Base-by-base conservation (phyloP, 352 stramenopile species). In the Phytopythium boreale region DNA sequence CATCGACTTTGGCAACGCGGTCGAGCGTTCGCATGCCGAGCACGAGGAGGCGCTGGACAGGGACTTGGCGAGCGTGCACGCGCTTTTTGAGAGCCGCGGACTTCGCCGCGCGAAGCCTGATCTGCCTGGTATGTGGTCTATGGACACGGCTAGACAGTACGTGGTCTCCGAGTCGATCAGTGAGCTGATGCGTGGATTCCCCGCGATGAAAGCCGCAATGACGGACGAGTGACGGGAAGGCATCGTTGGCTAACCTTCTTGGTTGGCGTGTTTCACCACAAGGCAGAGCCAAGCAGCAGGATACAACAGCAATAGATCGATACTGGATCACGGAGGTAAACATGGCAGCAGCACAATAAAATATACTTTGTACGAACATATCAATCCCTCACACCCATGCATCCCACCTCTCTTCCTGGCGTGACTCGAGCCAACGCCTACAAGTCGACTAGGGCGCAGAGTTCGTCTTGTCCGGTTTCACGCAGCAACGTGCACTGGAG, bases 1-100 rank as follows among this genome's bases (percentile, higher is more conserved):
- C 44, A 95, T 95, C 63, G 90, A 96, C 67, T 93, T 98, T 62
- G 83, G 81, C 0, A 81, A 92, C 49, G 80, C 89, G 14, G 82
- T 95, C 17, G 82, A 96, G 53, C 50, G 62, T 39, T 61, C 72
- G 19, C 88, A 96, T 43, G 69, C 80, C 10, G 67, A 82, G n/a
- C 75, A 88, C 24, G 27, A 63, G 11, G 73, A 84, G 12, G 62
- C 88, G 9, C 70, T 98, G 12, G 62, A 67, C 7, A 75, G 72
- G 20, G 90, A 97, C 63, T 27, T 97, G 24, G 62, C 62, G n/a
- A 77, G 66, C 26, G 68, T 98, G 9, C 68, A 80, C 55, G 49
- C 63, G 9, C 95, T 97, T 66, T 97, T 96, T 59, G 56, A 69
- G n/a, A 64, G 58, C 24, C 69, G 59, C 19, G 74, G 78, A 6